Percentiles rank a stretch among this genome's conserved stretches.
Evolutionary conservation across 2,329 filamentous ascomycete species (phyloP).

Genomic region (Botrytis tulipae): DNA sequence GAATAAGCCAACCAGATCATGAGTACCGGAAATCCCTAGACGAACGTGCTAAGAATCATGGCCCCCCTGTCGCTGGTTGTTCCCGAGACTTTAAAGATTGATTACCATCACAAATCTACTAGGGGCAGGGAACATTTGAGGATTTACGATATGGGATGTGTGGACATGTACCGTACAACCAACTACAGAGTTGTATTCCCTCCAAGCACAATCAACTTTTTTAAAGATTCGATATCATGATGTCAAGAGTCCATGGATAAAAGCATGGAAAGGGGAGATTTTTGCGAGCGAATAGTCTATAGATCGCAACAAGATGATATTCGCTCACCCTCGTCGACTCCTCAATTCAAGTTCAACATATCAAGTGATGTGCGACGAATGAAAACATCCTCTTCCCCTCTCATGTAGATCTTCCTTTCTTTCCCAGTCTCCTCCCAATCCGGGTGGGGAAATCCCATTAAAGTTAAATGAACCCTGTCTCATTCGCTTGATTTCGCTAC

Average conservation of each 20-base stretch:
- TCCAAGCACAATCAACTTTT: neutral
- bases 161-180: neutral
- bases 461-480: constrained; percentile 7
- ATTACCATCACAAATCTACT: neutral
- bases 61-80: neutral
- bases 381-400: neutral
- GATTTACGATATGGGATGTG: constrained; percentile 12
- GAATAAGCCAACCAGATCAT: constrained; percentile 9
- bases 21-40: neutral
- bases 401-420: constrained; percentile 5
- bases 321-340: neutral
- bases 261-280: neutral
- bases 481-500: constrained; percentile 19
- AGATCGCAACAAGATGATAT: neutral
- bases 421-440: constrained; percentile 11
- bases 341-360: neutral
- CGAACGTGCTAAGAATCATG: constrained; percentile 8
- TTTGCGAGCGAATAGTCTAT: neutral
- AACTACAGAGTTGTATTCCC: neutral
- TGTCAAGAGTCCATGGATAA: neutral
- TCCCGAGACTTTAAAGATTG: constrained; percentile 20
- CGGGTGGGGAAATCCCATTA: constrained; percentile 13
- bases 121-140: neutral
- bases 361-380: constrained; percentile 5
- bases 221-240: neutral